These are phyloP conservation scores for Aphanomyces stellatus DNA, from an alignment of 352 stramenopile genomes.

Conservation along the genomic window DNA sequence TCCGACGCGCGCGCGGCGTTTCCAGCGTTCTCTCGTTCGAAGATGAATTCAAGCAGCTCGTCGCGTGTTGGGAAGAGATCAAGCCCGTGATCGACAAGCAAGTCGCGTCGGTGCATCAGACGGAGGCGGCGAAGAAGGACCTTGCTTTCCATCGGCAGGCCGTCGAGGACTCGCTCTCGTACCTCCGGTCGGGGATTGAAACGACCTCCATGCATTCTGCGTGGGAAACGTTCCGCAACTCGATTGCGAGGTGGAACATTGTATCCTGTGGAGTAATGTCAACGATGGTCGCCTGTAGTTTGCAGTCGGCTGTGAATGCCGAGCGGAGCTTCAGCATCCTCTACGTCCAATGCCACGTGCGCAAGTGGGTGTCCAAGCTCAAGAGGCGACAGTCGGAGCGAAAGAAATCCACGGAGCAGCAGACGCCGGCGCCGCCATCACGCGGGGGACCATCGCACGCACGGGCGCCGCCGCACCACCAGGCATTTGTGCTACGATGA, in stretches of 20 bases:
- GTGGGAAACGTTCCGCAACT: constrained; percentile 19
- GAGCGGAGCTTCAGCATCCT: constrained; percentile 14
- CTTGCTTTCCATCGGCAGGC: constrained; percentile 46
- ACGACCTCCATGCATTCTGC: background rate
- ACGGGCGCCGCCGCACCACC: background rate
- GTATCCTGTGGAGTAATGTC: background rate
- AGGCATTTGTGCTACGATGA: background rate
- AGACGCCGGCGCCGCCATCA: too few species aligned
- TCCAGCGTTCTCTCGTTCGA: background rate
- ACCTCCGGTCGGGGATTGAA: constrained; percentile 4
- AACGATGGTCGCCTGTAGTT: background rate
- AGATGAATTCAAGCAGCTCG: constrained; percentile 55
- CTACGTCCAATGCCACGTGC: constrained; percentile 19
- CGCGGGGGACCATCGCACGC: too few species aligned
- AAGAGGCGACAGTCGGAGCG: background rate
- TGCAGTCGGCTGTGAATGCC: constrained; percentile 11
- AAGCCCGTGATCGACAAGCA: constrained; percentile 39
- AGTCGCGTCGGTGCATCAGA: constrained; percentile 52
- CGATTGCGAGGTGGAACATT: background rate
- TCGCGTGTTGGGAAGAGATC: constrained; percentile 50
- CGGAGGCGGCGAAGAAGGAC: constrained; percentile 42
- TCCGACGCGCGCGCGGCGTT: constrained; percentile 20
- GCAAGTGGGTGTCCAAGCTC: constrained; percentile 15
- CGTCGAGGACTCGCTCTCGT: constrained; percentile 33
- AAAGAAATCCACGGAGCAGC: background rate